Conservation (phyloP, 176 grass and related monocot species). For the Tillandsia fasciculata region DNA sequence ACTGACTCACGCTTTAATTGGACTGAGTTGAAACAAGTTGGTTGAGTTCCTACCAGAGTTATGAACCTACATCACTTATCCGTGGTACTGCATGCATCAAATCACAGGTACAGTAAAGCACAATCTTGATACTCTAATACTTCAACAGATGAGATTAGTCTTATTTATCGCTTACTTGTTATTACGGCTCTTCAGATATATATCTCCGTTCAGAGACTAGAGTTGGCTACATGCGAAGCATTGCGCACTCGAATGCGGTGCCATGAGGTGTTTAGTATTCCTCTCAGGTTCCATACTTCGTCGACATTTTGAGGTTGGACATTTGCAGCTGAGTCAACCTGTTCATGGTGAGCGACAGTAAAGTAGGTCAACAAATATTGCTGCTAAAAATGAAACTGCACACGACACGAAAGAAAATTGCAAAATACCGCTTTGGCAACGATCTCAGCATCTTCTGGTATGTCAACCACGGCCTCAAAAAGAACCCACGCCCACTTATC, state of each 20-base stretch:
- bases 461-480: conserved; percentile 53
- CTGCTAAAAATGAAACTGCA: background rate
- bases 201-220: background rate
- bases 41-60: too few species aligned
- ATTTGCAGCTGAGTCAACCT: conserved; percentile 76
- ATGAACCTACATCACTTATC: too few species aligned
- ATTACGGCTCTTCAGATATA: background rate
- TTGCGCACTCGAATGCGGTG: conserved; percentile 51
- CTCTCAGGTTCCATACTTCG: conserved; percentile 84
- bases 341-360: background rate
- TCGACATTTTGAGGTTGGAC: conserved; percentile 72
- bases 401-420: background rate
- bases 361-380: background rate
- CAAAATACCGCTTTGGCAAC: conserved; percentile 60
- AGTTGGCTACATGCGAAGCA: background rate
- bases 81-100: too few species aligned
- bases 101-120: too few species aligned
- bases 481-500: conserved; percentile 94
- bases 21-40: too few species aligned
- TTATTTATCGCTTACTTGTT: background rate
- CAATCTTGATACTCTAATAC: background rate
- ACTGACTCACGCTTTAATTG: too few species aligned
- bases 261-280: conserved; percentile 91
- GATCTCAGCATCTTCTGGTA: conserved; percentile 59
- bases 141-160: background rate